Evolutionary conservation across 176 grass and related monocot species (phyloP).

Genomic region (Rhynchospora tenuis): DNA sequence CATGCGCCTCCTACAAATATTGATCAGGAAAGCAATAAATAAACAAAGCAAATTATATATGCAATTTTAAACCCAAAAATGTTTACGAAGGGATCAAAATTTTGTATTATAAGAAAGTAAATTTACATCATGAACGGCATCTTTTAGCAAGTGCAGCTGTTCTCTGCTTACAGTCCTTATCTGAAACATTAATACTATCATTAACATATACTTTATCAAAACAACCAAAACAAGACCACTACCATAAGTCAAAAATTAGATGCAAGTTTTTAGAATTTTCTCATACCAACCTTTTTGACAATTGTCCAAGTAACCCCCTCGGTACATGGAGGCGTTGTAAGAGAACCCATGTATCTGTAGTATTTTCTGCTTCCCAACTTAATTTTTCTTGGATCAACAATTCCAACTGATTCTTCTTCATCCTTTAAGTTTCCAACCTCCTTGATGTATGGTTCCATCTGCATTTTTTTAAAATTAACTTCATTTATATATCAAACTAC

Average conservation of each 20-base stretch:
- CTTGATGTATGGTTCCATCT: constrained; percentile 51
- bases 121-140: constrained; percentile 23
- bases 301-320: constrained; percentile 76
- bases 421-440: constrained; percentile 28
- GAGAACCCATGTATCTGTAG: constrained; percentile 80
- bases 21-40: background rate
- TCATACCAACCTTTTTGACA: constrained; percentile 46
- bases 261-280: background rate
- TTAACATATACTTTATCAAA: background rate
- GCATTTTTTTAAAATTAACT: background rate
- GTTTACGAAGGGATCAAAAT: background rate
- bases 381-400: constrained; percentile 37
- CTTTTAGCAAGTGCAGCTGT: constrained; percentile 10
- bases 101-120: background rate
- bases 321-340: constrained; percentile 74
- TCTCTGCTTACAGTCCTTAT: background rate
- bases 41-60: background rate
- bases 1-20: constrained; percentile 5
- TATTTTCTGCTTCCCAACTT: constrained; percentile 45
- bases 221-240: background rate
- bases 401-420: constrained; percentile 25
- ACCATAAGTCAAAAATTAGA: background rate
- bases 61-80: background rate
- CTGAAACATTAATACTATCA: background rate
- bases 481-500: background rate